phyloP scores from a whole-genome alignment of 768 basidiomycete genomes.

The Hortiboletus campestris region DNA sequence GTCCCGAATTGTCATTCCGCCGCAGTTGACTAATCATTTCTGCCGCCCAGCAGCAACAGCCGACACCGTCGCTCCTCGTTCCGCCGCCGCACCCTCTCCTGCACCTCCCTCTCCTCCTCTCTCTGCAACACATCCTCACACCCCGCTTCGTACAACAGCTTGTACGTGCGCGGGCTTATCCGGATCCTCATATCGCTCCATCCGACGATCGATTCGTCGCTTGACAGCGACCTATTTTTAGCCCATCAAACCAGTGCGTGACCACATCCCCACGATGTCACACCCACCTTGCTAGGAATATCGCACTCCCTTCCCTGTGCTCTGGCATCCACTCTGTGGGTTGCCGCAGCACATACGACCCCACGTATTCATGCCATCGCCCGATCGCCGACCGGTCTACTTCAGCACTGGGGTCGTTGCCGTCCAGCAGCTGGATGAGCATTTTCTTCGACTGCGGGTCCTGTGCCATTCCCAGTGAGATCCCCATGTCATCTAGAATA shows the following conservation, averaged over 20 bases:
- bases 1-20: too few relatives aligned
- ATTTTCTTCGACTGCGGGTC: constrained; percentile 53
- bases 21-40: background rate
- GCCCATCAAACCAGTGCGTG: constrained; percentile 23
- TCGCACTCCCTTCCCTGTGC: constrained; percentile 34
- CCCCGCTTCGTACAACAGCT: constrained; percentile 64
- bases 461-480: constrained; percentile 37
- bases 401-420: constrained; percentile 63
- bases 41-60: constrained; percentile 9
- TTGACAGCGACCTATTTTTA: constrained; percentile 53
- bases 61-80: constrained; percentile 56
- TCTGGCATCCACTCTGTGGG: constrained; percentile 70
- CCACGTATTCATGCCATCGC: constrained; percentile 75
- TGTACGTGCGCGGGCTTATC: constrained; percentile 60
- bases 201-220: constrained; percentile 26
- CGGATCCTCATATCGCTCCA: constrained; percentile 42
- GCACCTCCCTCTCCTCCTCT: constrained; percentile 35
- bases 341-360: constrained; percentile 66
- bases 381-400: constrained; percentile 46
- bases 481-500: background rate
- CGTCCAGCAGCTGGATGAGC: constrained; percentile 57
- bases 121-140: constrained; percentile 54
- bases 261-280: background rate
- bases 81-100: constrained; percentile 41
- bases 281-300: constrained; percentile 62